Percentiles rank a stretch among this genome's conserved stretches.
These are phyloP conservation scores for Mortierella sp. DNA, from an alignment of 371 early-diverging fungal species.

Conservation along the genomic window DNA sequence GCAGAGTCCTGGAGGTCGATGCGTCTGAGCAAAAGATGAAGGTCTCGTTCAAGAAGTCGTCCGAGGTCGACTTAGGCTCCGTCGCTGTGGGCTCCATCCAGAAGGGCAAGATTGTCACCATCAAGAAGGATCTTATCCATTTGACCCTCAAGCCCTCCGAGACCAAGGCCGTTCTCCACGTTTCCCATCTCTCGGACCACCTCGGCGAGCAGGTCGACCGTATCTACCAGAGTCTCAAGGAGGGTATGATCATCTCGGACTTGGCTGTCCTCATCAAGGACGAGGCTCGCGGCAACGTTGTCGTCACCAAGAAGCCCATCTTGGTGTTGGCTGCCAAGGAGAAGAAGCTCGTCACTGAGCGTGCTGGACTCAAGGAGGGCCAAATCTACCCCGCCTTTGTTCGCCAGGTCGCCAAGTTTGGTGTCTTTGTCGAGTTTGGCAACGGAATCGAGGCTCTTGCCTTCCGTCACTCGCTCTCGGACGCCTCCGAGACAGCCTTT, in stretches of 20 bases:
- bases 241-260: constrained; percentile 62
- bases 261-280: constrained; percentile 69
- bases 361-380: constrained; percentile 58
- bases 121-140: constrained; percentile 61
- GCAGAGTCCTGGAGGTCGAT: constrained; percentile 75
- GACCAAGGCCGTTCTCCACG: constrained; percentile 64
- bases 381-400: constrained; percentile 74
- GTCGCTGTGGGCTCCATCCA: constrained; percentile 64
- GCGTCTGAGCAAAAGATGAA: constrained; percentile 65
- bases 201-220: constrained; percentile 60
- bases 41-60: constrained; percentile 61
- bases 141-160: constrained; percentile 68
- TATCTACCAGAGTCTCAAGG: constrained; percentile 59
- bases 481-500: constrained; percentile 67
- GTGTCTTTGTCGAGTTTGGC: constrained; percentile 73
- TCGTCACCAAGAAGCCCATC: constrained; percentile 70
- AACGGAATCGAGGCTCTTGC: constrained; percentile 64
- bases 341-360: constrained; percentile 50
- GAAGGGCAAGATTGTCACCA: constrained; percentile 65
- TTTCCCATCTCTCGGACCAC: constrained; percentile 78
- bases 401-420: constrained; percentile 63
- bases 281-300: constrained; percentile 58
- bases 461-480: constrained; percentile 64
- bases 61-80: constrained; percentile 54
- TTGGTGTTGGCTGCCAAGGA: constrained; percentile 67